Evolutionary conservation across 1,139 yeast species (phyloP), one percentile per base, ranked within the genome.

Genomic region (Groenewaldozyma auringiensis): DNA sequence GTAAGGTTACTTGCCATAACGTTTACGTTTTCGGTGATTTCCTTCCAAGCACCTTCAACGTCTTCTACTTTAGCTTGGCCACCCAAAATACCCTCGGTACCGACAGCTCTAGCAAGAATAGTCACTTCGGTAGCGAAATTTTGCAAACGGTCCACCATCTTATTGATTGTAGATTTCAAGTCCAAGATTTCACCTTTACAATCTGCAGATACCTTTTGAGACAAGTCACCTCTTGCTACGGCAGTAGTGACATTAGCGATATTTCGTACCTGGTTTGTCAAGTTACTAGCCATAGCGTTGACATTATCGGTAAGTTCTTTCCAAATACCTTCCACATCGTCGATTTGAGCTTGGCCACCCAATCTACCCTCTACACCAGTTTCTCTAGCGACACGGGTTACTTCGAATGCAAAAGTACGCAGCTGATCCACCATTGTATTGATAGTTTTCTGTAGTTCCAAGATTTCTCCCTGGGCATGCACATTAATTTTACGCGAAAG

Each of bases 41-140:
- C 94, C 59, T 84, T 85, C 95, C 95, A 86, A 8, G 94, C 89
- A 43, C 95, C 95, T 66, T 85, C 95, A 25, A 86, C 95, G 63
- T 85, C 95, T 57, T 84, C 88, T 16, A 86, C 95, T 61, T 84
- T 84, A 2, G 95, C 95, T 63, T 86, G 95, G 20, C 95, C 95
- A 42, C 95, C 95, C 51, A 86, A 69, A 49, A 84, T 82, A 66
- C 95, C 95, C 55, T 84, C 79, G 2, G 94, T 86, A 58, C 95
- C 95, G 53, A 86, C 95, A 60, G 86, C 89, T 25, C 94, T 75
- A 1, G 95, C 89, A 50, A 86, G 72, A 1, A 92, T 83, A 1
- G 95, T 84, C 32, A 86, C 95, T 58, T 85, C 95, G 47, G 83
- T 74, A n/a, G 94, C 95, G 59, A 86, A 86, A 50, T 85, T 84